Percentiles rank a stretch among this genome's conserved stretches.
These are phyloP conservation scores for Iris macrosiphon DNA, from an alignment of 106 monocot species.

Conservation along the genomic window DNA sequence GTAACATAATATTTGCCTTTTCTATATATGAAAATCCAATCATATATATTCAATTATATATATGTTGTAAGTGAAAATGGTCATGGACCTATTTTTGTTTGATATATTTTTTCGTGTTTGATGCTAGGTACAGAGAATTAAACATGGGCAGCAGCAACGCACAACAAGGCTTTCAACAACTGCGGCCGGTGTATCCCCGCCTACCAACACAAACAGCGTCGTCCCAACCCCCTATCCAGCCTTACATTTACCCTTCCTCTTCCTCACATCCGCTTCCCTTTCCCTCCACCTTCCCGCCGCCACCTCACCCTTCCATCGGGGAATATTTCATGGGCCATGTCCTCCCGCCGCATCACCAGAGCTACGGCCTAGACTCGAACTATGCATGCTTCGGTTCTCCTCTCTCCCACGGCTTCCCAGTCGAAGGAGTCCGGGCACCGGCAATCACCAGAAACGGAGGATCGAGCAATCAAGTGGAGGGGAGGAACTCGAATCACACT, in stretches of 20 bases:
- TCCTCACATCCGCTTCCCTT: conserved; percentile 24
- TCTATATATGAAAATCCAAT: too few relatives aligned
- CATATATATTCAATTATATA: too few relatives aligned
- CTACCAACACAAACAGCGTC: conserved; percentile 25
- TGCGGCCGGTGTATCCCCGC: conserved; percentile 59
- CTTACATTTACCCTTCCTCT: conserved; percentile 43
- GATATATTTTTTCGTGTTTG: too few relatives aligned
- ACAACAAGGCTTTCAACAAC: conserved; percentile 35
- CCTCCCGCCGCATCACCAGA: conserved; percentile 16
- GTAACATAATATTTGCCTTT: too few relatives aligned
- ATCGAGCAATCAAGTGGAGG: conserved; percentile 15
- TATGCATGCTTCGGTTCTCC: conserved; percentile 38
- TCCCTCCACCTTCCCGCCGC: conserved; percentile 28
- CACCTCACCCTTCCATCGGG: conserved; percentile 20
- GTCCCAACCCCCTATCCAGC: conserved; percentile 6
- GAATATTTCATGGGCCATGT: conserved; percentile 81
- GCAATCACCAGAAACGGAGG: conserved; percentile 5
- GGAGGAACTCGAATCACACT: too few relatives aligned
- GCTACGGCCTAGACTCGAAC: conserved; percentile 16
- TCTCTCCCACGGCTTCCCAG: conserved; percentile 5
- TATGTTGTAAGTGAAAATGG: too few relatives aligned
- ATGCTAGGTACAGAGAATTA: conserved; percentile 5
- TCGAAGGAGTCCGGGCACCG: conserved; percentile 18
- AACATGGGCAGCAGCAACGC: conserved; percentile 8
- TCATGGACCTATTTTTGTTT: too few relatives aligned